Evolutionary conservation across 1,284 basidiomycete species (phyloP).

Genomic region (Leccinum subfulvum): DNA sequence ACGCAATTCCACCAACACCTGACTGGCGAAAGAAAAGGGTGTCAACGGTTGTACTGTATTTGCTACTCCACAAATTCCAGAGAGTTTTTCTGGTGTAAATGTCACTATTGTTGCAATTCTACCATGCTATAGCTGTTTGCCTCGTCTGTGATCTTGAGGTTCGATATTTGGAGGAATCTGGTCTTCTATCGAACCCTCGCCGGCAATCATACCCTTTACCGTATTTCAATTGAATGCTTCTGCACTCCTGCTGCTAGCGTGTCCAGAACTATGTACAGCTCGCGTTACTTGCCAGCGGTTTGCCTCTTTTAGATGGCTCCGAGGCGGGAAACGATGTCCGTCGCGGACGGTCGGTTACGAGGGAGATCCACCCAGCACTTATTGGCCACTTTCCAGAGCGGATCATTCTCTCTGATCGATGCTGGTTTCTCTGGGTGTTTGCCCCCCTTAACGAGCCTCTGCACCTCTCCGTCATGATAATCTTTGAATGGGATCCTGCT

Average conservation of each 20-base stretch:
- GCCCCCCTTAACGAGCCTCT: not conserved
- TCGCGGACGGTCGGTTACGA: constrained; percentile 19
- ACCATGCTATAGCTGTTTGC: not conserved
- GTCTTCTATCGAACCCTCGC: not conserved
- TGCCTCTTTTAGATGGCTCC: too few species aligned
- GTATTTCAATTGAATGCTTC: not conserved
- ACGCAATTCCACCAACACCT: not conserved
- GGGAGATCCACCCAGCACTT: constrained; percentile 15
- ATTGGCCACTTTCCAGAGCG: constrained; percentile 16
- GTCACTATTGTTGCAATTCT: not conserved
- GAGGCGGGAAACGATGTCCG: constrained; percentile 4
- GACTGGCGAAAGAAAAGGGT: not conserved
- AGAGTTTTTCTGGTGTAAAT: not conserved
- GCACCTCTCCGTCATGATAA: not conserved
- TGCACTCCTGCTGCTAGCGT: not conserved
- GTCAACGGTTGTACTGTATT: not conserved
- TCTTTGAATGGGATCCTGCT: constrained; percentile 24
- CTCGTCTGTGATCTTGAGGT: not conserved
- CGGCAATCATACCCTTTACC: not conserved
- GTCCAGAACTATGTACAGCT: not conserved
- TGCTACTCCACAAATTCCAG: not conserved
- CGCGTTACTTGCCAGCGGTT: not conserved
- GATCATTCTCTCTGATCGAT: constrained; percentile 9
- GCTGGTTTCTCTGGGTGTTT: constrained; percentile 12
- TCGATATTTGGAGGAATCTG: not conserved